phyloP scores from a whole-genome alignment of 2,329 filamentous ascomycete species.

The Penicillium sp. region DNA sequence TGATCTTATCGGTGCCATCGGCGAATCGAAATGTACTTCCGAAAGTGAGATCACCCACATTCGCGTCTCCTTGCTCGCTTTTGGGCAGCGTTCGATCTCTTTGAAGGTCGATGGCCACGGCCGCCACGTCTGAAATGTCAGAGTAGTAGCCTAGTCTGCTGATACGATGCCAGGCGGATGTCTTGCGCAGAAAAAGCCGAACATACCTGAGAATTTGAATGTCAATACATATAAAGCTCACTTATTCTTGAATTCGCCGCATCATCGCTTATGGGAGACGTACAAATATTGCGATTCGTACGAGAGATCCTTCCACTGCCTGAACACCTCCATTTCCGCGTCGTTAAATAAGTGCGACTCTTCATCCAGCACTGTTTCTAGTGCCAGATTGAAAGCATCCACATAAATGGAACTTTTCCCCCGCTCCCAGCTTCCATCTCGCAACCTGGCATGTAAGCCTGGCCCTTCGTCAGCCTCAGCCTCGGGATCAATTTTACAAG shows the following conservation, averaged over 20 bases:
- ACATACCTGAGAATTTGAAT: constrained; percentile 60
- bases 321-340: constrained; percentile 70
- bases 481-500: constrained; percentile 53
- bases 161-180: constrained; percentile 82
- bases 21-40: constrained; percentile 66
- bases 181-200: constrained; percentile 85
- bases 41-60: constrained; percentile 39
- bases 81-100: constrained; percentile 51
- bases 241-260: too few relatives aligned
- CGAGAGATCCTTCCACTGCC: constrained; percentile 62
- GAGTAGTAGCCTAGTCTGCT: constrained; percentile 70
- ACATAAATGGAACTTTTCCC: constrained; percentile 90
- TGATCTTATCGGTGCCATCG: constrained; percentile 70
- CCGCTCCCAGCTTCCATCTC: constrained; percentile 60
- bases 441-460: constrained; percentile 47
- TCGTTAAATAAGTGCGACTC: constrained; percentile 82
- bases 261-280: constrained; percentile 26
- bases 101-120: constrained; percentile 62
- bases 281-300: constrained; percentile 92
- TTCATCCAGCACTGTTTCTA: constrained; percentile 83
- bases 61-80: constrained; percentile 11
- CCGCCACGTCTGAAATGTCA: constrained; percentile 69
- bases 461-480: constrained; percentile 26
- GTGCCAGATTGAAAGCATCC: constrained; percentile 89
- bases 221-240: background rate